A percentile compares a stretch with the other conserved stretches of the same genome.
These are phyloP conservation scores for Angomonas ambiguus DNA, from an alignment of 208 protist species.

Conservation along the genomic window DNA sequence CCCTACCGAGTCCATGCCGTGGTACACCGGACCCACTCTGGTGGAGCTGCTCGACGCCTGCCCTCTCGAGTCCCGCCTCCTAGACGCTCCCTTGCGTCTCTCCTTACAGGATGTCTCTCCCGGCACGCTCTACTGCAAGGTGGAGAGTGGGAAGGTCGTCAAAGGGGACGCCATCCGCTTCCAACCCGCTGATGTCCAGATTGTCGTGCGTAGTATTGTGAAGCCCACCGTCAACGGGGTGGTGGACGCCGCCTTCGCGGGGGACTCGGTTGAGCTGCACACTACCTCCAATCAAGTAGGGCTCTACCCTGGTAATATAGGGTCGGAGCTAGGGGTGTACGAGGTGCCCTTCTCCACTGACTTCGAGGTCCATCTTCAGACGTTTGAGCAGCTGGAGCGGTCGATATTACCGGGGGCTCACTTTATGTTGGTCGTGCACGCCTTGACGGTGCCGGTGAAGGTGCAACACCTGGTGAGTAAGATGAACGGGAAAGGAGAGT, in stretches of 20 bases:
- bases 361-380: constrained; percentile 81
- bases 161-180: constrained; percentile 46
- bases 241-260: constrained; percentile 68
- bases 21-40: constrained; percentile 71
- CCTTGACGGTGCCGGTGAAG: constrained; percentile 58
- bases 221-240: constrained; percentile 48
- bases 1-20: constrained; percentile 33
- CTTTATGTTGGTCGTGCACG: constrained; percentile 72
- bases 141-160: constrained; percentile 67
- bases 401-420: constrained; percentile 62
- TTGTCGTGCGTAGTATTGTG: constrained; percentile 46
- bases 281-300: constrained; percentile 46
- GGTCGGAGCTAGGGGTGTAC: constrained; percentile 16
- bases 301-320: constrained; percentile 67
- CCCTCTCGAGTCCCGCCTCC: constrained; percentile 60
- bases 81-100: constrained; percentile 59
- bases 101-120: constrained; percentile 67
- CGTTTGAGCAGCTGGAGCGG: constrained; percentile 54
- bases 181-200: constrained; percentile 50
- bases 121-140: constrained; percentile 60
- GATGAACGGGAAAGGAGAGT: constrained; percentile 56
- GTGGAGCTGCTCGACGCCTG: constrained; percentile 71
- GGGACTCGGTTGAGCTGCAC: constrained; percentile 66
- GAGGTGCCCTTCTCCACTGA: constrained; percentile 36
- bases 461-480: constrained; percentile 65